Percentiles rank a stretch among this genome's conserved stretches.
phyloP scores from a whole-genome alignment of 169 alveolate species.

The Neospora caninum region DNA sequence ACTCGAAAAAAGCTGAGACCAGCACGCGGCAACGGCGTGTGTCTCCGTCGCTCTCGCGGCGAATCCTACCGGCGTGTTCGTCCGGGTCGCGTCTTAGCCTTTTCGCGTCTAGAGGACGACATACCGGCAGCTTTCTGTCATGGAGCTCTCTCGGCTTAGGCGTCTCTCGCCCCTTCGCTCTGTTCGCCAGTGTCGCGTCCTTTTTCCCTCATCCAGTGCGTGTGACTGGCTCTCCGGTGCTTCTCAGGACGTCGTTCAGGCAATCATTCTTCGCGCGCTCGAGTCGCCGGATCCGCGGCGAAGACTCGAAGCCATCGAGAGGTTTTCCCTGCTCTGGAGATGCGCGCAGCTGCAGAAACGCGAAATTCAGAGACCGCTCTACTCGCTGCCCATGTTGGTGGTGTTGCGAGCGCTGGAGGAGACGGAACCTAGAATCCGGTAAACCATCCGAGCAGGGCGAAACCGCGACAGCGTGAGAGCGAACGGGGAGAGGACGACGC shows the following conservation, averaged over 20 bases:
- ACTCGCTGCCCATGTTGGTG: neutral
- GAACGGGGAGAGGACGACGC: neutral
- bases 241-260: neutral
- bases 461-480: neutral
- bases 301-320: neutral
- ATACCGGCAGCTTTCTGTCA: no score
- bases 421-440: neutral
- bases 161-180: no score
- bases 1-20: no score
- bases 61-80: no score
- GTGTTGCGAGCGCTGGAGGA: neutral
- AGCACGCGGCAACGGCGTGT: no score
- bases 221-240: neutral
- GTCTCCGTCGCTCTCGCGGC: no score
- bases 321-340: constrained; percentile 19
- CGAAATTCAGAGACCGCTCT: neutral
- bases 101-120: no score
- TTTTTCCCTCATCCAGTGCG: neutral
- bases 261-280: neutral
- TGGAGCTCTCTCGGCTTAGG: no score
- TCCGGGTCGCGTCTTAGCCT: no score
- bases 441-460: neutral
- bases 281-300: neutral
- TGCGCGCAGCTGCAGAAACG: constrained; percentile 1
- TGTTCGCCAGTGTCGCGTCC: no score